A percentile compares a stretch with the other conserved stretches of the same genome.
Conservation (phyloP, 495 filamentous ascomycete species). For the Penicillium silybi region DNA sequence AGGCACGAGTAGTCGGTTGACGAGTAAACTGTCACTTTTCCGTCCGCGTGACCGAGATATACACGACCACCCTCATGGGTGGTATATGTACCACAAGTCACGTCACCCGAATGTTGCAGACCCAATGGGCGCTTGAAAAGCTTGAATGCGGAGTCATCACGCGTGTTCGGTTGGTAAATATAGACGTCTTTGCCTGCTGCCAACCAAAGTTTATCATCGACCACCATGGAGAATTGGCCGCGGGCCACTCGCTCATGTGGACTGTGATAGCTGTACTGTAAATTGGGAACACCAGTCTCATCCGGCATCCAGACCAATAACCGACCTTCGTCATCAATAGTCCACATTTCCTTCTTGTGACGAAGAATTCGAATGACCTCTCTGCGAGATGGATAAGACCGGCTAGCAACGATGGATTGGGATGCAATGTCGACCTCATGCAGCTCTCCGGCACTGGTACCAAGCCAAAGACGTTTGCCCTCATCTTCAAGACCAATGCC, state of each 20-base stretch:
- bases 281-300: constrained; percentile 65
- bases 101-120: constrained; percentile 68
- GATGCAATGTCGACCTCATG: constrained; percentile 78
- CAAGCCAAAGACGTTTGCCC: constrained; percentile 83
- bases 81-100: constrained; percentile 79
- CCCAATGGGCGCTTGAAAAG: constrained; percentile 64
- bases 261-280: constrained; percentile 57
- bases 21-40: constrained; percentile 91
- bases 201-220: constrained; percentile 79
- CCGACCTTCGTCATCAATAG: constrained; percentile 84
- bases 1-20: constrained; percentile 68
- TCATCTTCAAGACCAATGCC: constrained; percentile 69
- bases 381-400: constrained; percentile 69
- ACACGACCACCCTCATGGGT: constrained; percentile 73
- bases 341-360: constrained; percentile 88
- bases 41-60: constrained; percentile 89
- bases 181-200: constrained; percentile 84
- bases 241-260: constrained; percentile 70
- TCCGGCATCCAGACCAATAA: constrained; percentile 86
- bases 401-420: constrained; percentile 61
- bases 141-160: constrained; percentile 67
- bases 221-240: constrained; percentile 83
- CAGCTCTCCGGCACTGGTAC: constrained; percentile 80
- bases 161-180: constrained; percentile 68
- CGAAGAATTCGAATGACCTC: constrained; percentile 86